phyloP scores from a whole-genome alignment of 495 filamentous ascomycete species.

The Melanomma pulvis-pyrius region DNA sequence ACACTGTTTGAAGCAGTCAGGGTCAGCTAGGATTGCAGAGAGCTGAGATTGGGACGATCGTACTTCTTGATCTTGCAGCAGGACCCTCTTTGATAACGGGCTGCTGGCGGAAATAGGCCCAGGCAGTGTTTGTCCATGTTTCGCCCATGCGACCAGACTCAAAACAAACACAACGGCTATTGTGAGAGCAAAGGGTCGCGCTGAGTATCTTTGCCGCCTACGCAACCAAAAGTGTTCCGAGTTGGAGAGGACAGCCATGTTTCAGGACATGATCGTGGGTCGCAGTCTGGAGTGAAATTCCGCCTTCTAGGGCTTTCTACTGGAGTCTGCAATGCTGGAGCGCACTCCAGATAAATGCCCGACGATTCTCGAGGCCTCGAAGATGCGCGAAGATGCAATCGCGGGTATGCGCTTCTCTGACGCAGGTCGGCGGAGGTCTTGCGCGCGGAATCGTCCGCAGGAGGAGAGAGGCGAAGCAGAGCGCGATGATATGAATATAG shows the following conservation, averaged over 20 bases:
- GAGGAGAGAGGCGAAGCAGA: not conserved
- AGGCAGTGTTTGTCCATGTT: not conserved
- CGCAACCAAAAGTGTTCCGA: constrained; percentile 2
- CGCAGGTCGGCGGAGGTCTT: not conserved
- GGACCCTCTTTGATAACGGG: constrained; percentile 3
- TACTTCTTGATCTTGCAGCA: constrained; percentile 35
- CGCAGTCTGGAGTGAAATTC: not conserved
- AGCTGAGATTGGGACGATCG: not conserved
- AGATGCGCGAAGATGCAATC: not conserved
- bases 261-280: constrained; percentile 20
- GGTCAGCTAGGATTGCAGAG: not conserved
- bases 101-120: not conserved
- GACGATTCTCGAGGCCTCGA: not conserved
- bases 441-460: no score
- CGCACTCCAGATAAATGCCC: no score
- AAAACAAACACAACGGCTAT: constrained; percentile 37
- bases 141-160: constrained; percentile 22
- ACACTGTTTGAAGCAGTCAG: constrained; percentile 58
- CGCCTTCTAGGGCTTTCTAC: no score
- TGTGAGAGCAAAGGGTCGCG: constrained; percentile 45
- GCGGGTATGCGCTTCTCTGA: not conserved
- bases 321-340: no score
- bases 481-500: not conserved
- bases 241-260: constrained; percentile 14
- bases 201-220: constrained; percentile 37